phyloP scores from a whole-genome alignment of 169 alveolate species.

The Amoebophrya sp. region DNA sequence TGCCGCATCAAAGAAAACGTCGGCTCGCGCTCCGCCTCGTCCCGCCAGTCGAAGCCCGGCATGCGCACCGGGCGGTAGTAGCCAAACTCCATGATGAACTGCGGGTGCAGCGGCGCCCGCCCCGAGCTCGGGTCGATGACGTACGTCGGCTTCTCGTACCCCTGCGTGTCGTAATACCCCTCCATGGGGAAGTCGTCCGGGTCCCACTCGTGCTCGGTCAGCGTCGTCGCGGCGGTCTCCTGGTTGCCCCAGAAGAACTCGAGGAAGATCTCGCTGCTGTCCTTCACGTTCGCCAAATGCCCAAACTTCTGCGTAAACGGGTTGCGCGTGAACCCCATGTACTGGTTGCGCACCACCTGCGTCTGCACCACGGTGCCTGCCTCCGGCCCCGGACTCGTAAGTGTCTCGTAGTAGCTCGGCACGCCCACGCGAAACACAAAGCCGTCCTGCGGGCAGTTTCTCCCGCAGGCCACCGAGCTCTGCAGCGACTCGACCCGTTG shows the following conservation, averaged over 20 bases:
- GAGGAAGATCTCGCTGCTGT: not conserved
- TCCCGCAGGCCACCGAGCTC: not conserved
- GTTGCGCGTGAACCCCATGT: not conserved
- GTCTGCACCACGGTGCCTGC: too few species aligned
- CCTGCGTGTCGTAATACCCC: not conserved
- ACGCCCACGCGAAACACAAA: not conserved
- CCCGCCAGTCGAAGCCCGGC: not conserved
- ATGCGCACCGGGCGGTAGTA: not conserved
- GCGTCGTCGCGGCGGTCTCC: not conserved
- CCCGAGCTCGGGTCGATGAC: too few species aligned
- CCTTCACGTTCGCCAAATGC: not conserved
- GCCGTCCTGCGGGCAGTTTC: not conserved
- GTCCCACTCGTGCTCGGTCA: not conserved
- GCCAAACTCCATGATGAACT: not conserved
- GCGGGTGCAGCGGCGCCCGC: too few species aligned
- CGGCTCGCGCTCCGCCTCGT: not conserved
- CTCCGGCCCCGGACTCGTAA: too few species aligned
- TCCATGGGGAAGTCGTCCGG: not conserved
- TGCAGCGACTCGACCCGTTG: not conserved
- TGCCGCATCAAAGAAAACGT: not conserved
- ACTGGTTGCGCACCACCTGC: too few species aligned
- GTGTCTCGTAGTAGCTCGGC: too few species aligned
- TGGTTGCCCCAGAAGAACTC: constrained; percentile 2
- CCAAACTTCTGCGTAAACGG: not conserved
- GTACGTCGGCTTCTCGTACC: not conserved